These are phyloP conservation scores for Leishmania amazonensis DNA, from an alignment of 208 protist genomes.

Conservation along the genomic window DNA sequence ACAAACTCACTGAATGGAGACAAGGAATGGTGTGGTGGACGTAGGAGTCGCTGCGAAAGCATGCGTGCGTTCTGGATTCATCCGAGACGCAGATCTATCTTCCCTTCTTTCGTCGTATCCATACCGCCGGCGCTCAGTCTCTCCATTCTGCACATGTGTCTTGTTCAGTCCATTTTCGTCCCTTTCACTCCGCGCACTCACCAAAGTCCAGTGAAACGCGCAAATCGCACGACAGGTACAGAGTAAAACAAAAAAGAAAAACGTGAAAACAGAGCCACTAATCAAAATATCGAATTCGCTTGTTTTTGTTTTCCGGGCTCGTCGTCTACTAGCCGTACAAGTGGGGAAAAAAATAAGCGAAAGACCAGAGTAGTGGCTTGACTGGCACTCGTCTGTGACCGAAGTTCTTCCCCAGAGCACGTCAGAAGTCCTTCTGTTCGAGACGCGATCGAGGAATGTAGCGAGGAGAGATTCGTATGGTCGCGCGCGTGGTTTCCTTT, in stretches of 20 bases:
- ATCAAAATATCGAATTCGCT: background rate
- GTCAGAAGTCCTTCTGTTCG: background rate
- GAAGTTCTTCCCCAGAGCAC: background rate
- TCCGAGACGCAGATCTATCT: background rate
- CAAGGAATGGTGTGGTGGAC: background rate
- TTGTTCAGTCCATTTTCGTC: background rate
- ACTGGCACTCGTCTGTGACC: background rate
- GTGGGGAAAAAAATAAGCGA: background rate
- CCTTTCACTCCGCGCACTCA: background rate
- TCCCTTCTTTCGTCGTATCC: background rate
- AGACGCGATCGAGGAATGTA: background rate
- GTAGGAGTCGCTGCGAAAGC: background rate
- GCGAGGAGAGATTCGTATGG: background rate
- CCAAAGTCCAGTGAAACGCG: background rate
- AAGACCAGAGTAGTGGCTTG: background rate
- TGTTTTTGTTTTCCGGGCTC: background rate
- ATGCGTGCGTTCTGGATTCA: background rate
- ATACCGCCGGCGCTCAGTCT: background rate
- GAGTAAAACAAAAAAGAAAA: background rate
- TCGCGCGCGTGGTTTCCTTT: background rate
- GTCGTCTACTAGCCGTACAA: background rate
- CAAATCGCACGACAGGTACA: background rate
- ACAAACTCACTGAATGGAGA: background rate
- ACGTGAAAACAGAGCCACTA: background rate
- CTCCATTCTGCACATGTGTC: background rate